A percentile compares a stretch with the other conserved stretches of the same genome.
Evolutionary conservation across 169 alveolate species (phyloP).

Genomic region (Ichthyophthirius multifiliis): DNA sequence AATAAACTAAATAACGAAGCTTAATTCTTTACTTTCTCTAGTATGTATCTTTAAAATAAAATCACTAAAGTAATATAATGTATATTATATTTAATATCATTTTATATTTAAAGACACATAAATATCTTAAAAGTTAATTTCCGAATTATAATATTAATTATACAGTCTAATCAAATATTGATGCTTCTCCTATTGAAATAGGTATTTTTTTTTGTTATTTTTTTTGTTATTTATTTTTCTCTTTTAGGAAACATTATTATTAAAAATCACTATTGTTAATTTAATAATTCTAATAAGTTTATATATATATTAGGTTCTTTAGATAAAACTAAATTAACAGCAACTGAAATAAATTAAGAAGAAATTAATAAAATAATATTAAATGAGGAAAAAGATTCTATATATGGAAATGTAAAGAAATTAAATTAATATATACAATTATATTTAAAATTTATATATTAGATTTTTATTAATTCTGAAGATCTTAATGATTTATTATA

Average conservation of each 20-base stretch:
- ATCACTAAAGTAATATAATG: not conserved
- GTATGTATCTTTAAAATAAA: not conserved
- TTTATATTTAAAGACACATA: no score
- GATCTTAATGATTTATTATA: not conserved
- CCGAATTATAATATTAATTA: not conserved
- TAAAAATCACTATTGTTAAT: not conserved
- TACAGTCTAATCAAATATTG: not conserved
- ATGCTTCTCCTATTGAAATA: not conserved
- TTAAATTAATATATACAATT: not conserved
- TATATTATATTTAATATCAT: not conserved
- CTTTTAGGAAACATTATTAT: not conserved
- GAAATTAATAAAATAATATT: not conserved
- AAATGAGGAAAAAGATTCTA: conserved; percentile 5
- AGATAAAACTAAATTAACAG: not conserved
- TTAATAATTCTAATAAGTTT: not conserved
- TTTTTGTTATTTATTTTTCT: not conserved
- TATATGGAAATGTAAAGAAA: not conserved
- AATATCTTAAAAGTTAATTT: not conserved
- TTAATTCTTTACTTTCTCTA: not conserved
- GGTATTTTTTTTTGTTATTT: not conserved
- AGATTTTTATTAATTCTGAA: not conserved
- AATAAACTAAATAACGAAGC: not conserved
- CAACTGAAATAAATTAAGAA: not conserved
- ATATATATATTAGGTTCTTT: not conserved
- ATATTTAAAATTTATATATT: not conserved